Conservation (phyloP, 768 basidiomycete genomes). For the Podaxis sp. region DNA sequence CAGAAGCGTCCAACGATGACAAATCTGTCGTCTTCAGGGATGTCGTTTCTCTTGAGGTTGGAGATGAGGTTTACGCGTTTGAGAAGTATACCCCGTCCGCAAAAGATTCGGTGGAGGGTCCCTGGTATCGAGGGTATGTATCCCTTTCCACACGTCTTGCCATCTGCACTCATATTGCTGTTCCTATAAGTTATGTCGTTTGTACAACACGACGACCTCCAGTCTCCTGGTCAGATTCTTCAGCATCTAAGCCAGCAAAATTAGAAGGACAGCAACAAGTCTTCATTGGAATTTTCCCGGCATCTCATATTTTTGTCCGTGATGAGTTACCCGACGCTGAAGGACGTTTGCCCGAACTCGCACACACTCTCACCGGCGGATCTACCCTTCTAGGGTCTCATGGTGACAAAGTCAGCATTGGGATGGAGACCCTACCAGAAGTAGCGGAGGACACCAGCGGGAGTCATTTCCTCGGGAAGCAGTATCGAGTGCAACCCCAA, state of each 20-base stretch:
- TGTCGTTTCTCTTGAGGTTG: slow-evolving; percentile 86
- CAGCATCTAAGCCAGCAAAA: slow-evolving; percentile 46
- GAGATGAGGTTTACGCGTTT: slow-evolving; percentile 96
- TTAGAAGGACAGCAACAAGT: slow-evolving; percentile 82
- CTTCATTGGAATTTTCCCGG: slow-evolving; percentile 93
- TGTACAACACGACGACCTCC: slow-evolving; percentile 76
- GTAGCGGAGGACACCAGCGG: slow-evolving; percentile 53
- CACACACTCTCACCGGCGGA: slow-evolving; percentile 46
- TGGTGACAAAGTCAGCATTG: slow-evolving; percentile 39
- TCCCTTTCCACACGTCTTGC: slow-evolving; percentile 6
- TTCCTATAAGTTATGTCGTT: slow-evolving; percentile 69
- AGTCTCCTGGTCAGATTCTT: slow-evolving; percentile 58
- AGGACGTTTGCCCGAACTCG: slow-evolving; percentile 77
- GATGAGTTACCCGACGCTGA: slow-evolving; percentile 88
- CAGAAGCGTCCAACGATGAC: slow-evolving; percentile 63
- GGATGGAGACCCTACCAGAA: slow-evolving; percentile 60
- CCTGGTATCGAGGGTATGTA: slow-evolving; percentile 94
- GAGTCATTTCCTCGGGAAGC: slow-evolving; percentile 43
- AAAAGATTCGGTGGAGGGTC: slow-evolving; percentile 68
- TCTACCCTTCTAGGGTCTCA: slow-evolving; percentile 31
- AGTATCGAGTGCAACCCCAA: slow-evolving; percentile 70
- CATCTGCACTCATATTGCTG: slow-evolving; percentile 7
- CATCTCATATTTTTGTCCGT: slow-evolving; percentile 82
- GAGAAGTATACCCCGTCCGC: slow-evolving; percentile 79
- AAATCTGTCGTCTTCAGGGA: slow-evolving; percentile 59